A percentile compares a stretch with the other conserved stretches of the same genome.
phyloP scores from a whole-genome alignment of 2,329 filamentous ascomycete species.

The Nemania serpens region DNA sequence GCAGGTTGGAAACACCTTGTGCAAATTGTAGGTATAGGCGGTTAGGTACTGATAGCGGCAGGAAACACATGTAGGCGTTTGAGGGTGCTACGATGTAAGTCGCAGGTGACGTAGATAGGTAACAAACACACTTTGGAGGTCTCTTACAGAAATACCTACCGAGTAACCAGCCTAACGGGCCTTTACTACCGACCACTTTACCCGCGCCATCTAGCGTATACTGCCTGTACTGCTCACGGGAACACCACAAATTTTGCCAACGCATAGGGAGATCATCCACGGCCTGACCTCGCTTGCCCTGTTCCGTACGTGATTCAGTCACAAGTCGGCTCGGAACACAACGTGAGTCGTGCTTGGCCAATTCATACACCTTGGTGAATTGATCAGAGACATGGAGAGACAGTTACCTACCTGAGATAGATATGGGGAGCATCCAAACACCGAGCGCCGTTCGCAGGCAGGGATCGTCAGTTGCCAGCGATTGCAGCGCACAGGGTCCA shows the following conservation, averaged over 20 bases:
- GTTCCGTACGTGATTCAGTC: constrained; percentile 13
- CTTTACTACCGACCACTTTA: constrained; percentile 23
- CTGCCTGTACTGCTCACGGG: constrained; percentile 24
- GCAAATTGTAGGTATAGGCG: too few relatives aligned
- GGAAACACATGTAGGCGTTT: neutral
- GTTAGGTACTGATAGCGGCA: too few relatives aligned
- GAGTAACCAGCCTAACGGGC: neutral
- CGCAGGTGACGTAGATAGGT: neutral
- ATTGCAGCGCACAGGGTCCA: constrained; percentile 2
- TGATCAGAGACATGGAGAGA: constrained; percentile 17
- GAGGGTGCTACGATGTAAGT: neutral
- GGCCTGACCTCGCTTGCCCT: constrained; percentile 28
- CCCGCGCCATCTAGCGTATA: constrained; percentile 17
- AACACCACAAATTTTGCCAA: constrained; percentile 25
- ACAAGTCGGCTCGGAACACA: constrained; percentile 21
- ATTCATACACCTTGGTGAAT: constrained; percentile 8
- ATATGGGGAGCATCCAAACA: neutral
- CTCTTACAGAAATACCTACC: neutral
- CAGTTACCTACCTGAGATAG: neutral
- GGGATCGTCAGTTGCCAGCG: constrained; percentile 7
- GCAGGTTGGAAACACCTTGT: too few relatives aligned
- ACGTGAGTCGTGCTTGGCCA: constrained; percentile 19
- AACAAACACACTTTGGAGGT: neutral
- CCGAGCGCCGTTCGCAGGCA: neutral
- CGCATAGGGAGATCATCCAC: constrained; percentile 28